phyloP scores from a whole-genome alignment of 768 basidiomycete species.

The Lyophyllum shimeji region DNA sequence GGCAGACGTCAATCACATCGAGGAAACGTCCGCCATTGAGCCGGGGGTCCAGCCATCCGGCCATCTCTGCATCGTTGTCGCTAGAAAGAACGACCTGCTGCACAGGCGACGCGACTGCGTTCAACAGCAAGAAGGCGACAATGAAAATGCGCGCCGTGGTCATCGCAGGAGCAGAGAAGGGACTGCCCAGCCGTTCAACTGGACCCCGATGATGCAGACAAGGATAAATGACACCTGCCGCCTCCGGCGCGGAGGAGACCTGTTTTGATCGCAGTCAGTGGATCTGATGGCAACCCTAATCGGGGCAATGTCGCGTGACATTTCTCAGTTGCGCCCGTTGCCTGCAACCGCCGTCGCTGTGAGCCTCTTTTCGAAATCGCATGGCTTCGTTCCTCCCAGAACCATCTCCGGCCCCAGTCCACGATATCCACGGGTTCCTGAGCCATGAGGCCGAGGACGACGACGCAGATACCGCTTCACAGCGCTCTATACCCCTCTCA shows the following conservation, averaged over 20 bases:
- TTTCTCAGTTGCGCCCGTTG: neutral
- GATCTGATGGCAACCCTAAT: constrained; percentile 5
- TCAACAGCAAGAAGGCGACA: neutral
- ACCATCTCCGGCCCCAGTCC: constrained; percentile 29
- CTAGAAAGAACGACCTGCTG: constrained; percentile 11
- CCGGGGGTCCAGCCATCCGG: constrained; percentile 69
- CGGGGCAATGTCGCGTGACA: constrained; percentile 4
- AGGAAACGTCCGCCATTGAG: constrained; percentile 70
- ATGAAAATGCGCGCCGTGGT: constrained; percentile 1
- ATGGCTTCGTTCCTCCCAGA: constrained; percentile 30
- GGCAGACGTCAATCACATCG: constrained; percentile 53
- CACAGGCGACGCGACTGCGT: constrained; percentile 6
- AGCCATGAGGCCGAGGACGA: constrained; percentile 39
- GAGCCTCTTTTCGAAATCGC: neutral
- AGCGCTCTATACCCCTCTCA: constrained; percentile 73
- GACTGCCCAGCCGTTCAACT: neutral
- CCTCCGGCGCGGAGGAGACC: constrained; percentile 14
- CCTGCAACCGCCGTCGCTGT: neutral
- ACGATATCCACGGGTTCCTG: constrained; percentile 26
- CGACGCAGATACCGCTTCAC: constrained; percentile 78
- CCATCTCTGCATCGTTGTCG: neutral
- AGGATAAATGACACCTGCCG: constrained; percentile 2
- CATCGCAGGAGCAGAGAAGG: neutral
- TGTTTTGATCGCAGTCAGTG: constrained; percentile 1
- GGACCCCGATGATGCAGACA: neutral